These are phyloP conservation scores for Sisymbrium irio DNA, from an alignment of 345 rosid genomes.

Conservation along the genomic window DNA sequence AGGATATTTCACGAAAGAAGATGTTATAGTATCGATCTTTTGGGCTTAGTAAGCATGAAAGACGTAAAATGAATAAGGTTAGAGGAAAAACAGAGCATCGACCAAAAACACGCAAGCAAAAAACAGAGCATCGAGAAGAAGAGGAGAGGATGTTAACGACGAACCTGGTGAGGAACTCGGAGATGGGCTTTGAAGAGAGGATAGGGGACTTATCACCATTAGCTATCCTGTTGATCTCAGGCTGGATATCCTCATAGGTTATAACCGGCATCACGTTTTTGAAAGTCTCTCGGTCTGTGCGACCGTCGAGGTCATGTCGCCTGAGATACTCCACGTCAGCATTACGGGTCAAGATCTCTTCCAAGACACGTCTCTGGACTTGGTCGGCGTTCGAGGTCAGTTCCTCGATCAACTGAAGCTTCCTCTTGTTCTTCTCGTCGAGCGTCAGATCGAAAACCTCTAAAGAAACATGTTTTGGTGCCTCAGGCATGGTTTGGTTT, in stretches of 20 bases:
- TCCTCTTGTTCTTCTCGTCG: slow-evolving; percentile 53
- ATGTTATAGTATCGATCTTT: not conserved
- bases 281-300: slow-evolving; percentile 67
- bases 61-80: too few relatives aligned
- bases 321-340: slow-evolving; percentile 86
- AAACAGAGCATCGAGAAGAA: slow-evolving; percentile 2
- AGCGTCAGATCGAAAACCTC: slow-evolving; percentile 36
- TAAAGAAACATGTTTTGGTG: slow-evolving; percentile 44
- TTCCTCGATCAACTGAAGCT: slow-evolving; percentile 75
- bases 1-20: not conserved
- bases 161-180: slow-evolving; percentile 96
- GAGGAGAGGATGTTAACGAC: not conserved
- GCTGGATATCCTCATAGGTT: slow-evolving; percentile 78
- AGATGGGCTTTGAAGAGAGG: slow-evolving; percentile 86
- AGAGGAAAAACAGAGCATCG: not conserved
- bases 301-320: slow-evolving; percentile 62
- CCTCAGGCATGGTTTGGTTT: slow-evolving; percentile 75
- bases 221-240: slow-evolving; percentile 84
- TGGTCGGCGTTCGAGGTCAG: slow-evolving; percentile 71
- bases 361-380: slow-evolving; percentile 66
- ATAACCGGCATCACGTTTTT: slow-evolving; percentile 72
- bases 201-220: slow-evolving; percentile 82
- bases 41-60: not conserved
- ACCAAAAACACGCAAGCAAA: not conserved
- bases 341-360: slow-evolving; percentile 78